Conservation (phyloP, 176 grass and related monocot species). For the Avena insularis region DNA sequence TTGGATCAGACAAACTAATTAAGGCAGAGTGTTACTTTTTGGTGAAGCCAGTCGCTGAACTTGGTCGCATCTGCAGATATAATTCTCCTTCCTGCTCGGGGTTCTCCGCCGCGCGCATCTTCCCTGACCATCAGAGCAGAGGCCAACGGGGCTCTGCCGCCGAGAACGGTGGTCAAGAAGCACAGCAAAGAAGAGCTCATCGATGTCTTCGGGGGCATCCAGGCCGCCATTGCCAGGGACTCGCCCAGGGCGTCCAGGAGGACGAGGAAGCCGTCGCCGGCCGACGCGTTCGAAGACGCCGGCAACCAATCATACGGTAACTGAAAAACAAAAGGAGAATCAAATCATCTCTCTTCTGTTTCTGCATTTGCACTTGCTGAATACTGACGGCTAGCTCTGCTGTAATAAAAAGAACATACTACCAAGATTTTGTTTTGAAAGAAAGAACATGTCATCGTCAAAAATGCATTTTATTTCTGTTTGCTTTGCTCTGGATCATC, state of each 20-base stretch:
- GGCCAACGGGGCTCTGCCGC: not conserved
- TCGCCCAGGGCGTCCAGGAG: constrained; percentile 43
- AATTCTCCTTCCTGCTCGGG: not conserved
- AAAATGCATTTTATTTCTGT: not conserved
- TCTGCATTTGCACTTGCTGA: too few species aligned
- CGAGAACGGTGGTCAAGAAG: constrained; percentile 37
- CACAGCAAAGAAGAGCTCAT: constrained; percentile 62
- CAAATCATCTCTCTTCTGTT: too few species aligned
- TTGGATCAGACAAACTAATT: too few species aligned
- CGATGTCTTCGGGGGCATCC: constrained; percentile 59
- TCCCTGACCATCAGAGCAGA: constrained; percentile 30
- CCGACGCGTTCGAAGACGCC: constrained; percentile 42
- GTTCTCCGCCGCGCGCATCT: not conserved
- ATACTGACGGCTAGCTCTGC: too few species aligned
- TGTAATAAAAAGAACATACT: too few species aligned
- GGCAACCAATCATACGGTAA: constrained; percentile 39
- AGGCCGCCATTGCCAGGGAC: constrained; percentile 52
- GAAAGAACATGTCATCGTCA: too few species aligned
- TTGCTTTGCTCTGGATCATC: constrained; percentile 7
- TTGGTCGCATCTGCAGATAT: constrained; percentile 52
- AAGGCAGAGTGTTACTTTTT: too few species aligned
- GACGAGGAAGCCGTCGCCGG: constrained; percentile 31
- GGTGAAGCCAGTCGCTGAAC: too few species aligned
- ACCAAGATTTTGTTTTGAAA: too few species aligned
- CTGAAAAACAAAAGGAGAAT: not conserved